Evolutionary conservation across 352 stramenopile genomes (phyloP), one percentile per base, ranked within the genome.

Genomic region (Globisporangium radiosum): DNA sequence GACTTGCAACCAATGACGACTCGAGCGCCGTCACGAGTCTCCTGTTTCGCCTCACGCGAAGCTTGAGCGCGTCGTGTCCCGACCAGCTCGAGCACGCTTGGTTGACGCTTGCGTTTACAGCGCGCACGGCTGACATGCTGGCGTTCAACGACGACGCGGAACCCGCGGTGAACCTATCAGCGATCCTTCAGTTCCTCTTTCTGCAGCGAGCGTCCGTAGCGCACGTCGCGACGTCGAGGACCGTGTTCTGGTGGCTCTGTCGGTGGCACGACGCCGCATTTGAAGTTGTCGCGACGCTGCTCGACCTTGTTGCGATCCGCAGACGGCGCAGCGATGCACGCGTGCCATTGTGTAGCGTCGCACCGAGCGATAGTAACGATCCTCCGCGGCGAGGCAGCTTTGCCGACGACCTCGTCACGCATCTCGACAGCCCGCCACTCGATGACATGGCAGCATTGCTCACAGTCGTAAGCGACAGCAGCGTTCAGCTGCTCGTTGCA

Each of bases 81-180:
- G 73, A 81, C 0, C 73, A 87, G 55, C 60, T 89, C n/a, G 81
- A 91, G 47, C 78, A 84, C 38, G 71, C 70, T 1, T 91, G 78
- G 81, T 63, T 88, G 0, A 88, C 81, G 11, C 53, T 91, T 8
- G 75, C 71, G 0, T 88, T 85, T 11, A 54, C 51, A 13, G 60
- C 66, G 59, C 51, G 17, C 5, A 14, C 6, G 17, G 44, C 71
- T 47, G 60, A 59, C 15, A 53, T 63, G 6, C 6, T 6, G 14
- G 48, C 39, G 48, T 68, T 61, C 11, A 54, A 58, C 11, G 47
- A 38, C 10, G 37, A 53, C 2, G 36, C n/a, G 5, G 11, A 7
- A 13, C 1, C 50, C 1, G 19, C 54, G 25, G 25, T 9, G 10
- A 78, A 75, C 39, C 11, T 81, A 10, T 54, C 65, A 0, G 60